Percentiles rank a stretch among this genome's conserved stretches.
These are phyloP conservation scores for Fusarium protoensiforme DNA, from an alignment of 2,329 filamentous ascomycete genomes.

Conservation along the genomic window DNA sequence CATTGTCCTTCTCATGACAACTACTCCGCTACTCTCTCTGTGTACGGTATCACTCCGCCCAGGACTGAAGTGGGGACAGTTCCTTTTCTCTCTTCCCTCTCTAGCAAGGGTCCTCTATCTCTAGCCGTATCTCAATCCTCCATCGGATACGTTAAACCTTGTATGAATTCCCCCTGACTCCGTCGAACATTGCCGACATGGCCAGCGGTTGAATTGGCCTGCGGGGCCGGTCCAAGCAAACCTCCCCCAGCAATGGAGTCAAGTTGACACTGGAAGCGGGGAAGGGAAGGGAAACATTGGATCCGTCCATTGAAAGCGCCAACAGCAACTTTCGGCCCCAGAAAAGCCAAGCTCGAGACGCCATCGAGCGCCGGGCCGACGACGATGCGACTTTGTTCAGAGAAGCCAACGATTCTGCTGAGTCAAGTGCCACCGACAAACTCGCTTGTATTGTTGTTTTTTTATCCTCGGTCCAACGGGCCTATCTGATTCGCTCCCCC, in stretches of 20 bases:
- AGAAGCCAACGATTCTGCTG: conserved; percentile 27
- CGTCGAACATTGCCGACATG: neutral
- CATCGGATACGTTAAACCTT: neutral
- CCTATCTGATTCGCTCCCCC: neutral
- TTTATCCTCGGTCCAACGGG: conserved; percentile 5
- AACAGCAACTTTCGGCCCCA: conserved; percentile 10
- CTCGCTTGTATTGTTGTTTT: neutral
- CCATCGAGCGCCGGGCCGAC: conserved; percentile 8
- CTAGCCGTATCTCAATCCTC: conserved; percentile 4
- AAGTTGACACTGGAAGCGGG: neutral
- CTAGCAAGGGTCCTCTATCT: conserved; percentile 5
- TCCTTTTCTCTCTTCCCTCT: conserved; percentile 1
- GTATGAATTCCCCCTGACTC: neutral
- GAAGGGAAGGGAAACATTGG: conserved; percentile 2
- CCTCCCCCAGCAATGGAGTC: neutral
- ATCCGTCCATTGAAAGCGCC: neutral
- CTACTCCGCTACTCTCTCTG: neutral
- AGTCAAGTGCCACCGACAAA: conserved; percentile 23
- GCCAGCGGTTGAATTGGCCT: conserved; percentile 14
- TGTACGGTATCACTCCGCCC: conserved; percentile 12
- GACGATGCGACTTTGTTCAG: conserved; percentile 13
- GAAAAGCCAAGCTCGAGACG: conserved; percentile 19
- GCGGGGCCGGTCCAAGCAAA: conserved; percentile 34
- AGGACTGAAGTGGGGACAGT: conserved; percentile 7
- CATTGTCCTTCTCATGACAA: conserved; percentile 5